Conservation (phyloP, 768 basidiomycete species). For the Rhizopogon salebrosus region DNA sequence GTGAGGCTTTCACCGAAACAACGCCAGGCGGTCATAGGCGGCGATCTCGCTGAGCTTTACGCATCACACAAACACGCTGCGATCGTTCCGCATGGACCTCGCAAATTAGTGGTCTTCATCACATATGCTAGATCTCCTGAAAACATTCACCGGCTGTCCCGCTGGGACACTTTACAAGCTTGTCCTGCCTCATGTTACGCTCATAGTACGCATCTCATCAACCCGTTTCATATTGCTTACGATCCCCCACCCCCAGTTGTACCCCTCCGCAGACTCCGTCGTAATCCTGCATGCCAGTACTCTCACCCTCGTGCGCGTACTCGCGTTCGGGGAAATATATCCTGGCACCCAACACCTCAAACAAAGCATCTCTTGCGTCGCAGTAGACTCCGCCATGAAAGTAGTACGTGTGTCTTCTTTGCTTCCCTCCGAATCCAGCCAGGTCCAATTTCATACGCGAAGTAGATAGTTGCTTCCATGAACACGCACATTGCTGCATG, state of each 20-base stretch:
- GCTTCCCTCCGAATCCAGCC: slow-evolving; percentile 3
- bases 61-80: too few relatives aligned
- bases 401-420: slow-evolving; percentile 48
- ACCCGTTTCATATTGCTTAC: neutral
- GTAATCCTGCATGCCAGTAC: slow-evolving; percentile 68
- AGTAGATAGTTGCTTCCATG: slow-evolving; percentile 70
- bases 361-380: slow-evolving; percentile 51
- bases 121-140: slow-evolving; percentile 43
- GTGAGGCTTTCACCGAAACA: too few relatives aligned
- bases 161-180: slow-evolving; percentile 52
- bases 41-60: too few relatives aligned
- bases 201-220: slow-evolving; percentile 45
- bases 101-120: neutral
- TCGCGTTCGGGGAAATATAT: slow-evolving; percentile 80
- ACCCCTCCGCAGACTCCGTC: slow-evolving; percentile 66
- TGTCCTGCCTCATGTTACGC: slow-evolving; percentile 44
- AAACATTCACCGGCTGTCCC: slow-evolving; percentile 48
- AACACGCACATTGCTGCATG: slow-evolving; percentile 68
- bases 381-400: slow-evolving; percentile 77
- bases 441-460: slow-evolving; percentile 7
- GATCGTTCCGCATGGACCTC: neutral
- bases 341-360: slow-evolving; percentile 45
- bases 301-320: slow-evolving; percentile 59
- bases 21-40: neutral
- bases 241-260: slow-evolving; percentile 41